These are phyloP conservation scores for Microbotryum intermedium DNA, from an alignment of 1,284 basidiomycete species.

Conservation along the genomic window DNA sequence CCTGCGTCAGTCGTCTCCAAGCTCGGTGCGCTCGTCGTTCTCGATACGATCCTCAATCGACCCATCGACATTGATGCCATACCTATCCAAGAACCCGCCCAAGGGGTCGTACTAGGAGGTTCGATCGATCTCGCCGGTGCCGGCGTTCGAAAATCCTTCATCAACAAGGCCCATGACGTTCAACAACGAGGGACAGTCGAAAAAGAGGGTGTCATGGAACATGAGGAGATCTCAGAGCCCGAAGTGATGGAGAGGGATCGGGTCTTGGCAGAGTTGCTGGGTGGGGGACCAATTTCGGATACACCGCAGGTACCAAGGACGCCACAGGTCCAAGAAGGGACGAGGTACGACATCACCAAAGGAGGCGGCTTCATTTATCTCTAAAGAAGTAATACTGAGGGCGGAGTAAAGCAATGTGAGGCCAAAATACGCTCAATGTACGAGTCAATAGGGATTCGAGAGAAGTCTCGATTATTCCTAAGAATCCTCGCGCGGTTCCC, in stretches of 20 bases:
- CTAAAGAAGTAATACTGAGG: too few species aligned
- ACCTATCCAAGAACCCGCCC: slow-evolving; percentile 19
- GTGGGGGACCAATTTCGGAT: background rate
- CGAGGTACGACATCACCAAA: background rate
- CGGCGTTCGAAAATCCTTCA: slow-evolving; percentile 7
- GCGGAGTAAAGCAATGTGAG: too few species aligned
- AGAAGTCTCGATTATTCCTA: too few species aligned
- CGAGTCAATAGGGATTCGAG: too few species aligned
- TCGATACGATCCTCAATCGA: slow-evolving; percentile 54
- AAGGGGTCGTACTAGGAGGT: slow-evolving; percentile 13
- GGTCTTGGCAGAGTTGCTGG: slow-evolving; percentile 5
- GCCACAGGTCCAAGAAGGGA: background rate
- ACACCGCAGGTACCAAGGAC: background rate
- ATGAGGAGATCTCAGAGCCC: slow-evolving; percentile 11
- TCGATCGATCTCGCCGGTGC: slow-evolving; percentile 23
- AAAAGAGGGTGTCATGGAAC: slow-evolving; percentile 8
- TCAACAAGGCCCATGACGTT: slow-evolving; percentile 5
- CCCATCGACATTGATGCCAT: slow-evolving; percentile 45
- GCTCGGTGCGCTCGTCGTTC: slow-evolving; percentile 58
- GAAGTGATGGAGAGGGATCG: slow-evolving; percentile 8
- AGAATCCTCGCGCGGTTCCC: too few species aligned
- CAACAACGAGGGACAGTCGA: background rate
- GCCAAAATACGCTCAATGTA: too few species aligned
- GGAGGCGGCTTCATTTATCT: background rate
- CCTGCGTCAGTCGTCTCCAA: slow-evolving; percentile 54